phyloP scores from a whole-genome alignment of 257 asterid genomes.

The Plectranthus barbatus region DNA sequence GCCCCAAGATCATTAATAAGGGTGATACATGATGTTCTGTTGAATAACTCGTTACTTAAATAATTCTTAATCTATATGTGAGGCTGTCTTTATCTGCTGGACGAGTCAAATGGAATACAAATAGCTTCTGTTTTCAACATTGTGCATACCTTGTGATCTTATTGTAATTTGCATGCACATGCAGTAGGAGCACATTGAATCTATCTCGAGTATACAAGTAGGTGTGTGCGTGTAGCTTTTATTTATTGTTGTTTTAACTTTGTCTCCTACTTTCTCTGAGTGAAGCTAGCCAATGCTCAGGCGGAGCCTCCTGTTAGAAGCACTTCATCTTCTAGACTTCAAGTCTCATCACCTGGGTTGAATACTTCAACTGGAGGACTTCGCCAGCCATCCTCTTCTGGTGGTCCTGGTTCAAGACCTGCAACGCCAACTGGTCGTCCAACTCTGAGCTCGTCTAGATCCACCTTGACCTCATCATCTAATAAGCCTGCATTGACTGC shows the following conservation, averaged over 20 bases:
- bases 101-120: background rate
- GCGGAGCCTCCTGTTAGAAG: slow-evolving; percentile 54
- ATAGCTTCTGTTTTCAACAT: background rate
- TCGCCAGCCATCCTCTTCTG: slow-evolving; percentile 86
- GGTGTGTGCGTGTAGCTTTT: background rate
- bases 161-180: background rate
- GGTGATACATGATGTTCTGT: background rate
- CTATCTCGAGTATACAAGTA: background rate
- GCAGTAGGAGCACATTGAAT: background rate
- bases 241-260: slow-evolving; percentile 2
- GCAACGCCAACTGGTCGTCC: slow-evolving; percentile 86
- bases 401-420: slow-evolving; percentile 79
- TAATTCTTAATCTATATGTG: background rate
- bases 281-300: slow-evolving; percentile 82
- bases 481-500: slow-evolving; percentile 21
- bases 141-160: background rate
- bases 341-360: slow-evolving; percentile 50
- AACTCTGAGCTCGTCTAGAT: slow-evolving; percentile 44
- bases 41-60: background rate
- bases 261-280: slow-evolving; percentile 21
- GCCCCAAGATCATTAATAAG: background rate
- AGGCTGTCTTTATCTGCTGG: slow-evolving; percentile 5
- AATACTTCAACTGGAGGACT: slow-evolving; percentile 62
- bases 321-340: slow-evolving; percentile 54
- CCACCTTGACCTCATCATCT: slow-evolving; percentile 30